Conservation (phyloP, 164 flowering plant genomes). For the Nymphaea thermarum region DNA sequence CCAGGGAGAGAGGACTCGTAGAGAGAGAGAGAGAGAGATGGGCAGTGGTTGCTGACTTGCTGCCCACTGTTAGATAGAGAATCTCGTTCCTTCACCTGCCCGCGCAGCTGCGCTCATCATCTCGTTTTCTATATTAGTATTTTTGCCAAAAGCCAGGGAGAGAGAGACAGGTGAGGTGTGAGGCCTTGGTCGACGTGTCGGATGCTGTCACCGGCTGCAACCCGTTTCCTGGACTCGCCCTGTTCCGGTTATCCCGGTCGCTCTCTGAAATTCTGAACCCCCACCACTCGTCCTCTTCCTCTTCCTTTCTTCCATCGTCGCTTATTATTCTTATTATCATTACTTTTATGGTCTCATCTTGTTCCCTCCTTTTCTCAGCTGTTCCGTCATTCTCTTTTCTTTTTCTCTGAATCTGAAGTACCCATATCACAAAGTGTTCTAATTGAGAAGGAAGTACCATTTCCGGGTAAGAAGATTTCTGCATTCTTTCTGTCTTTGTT, state of each 20-base stretch:
- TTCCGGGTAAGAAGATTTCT: no score
- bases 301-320: neutral
- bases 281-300: neutral
- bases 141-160: no score
- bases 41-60: neutral
- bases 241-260: neutral
- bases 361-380: neutral
- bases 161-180: no score
- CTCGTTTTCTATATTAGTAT: no score
- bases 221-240: neutral
- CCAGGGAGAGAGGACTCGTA: neutral
- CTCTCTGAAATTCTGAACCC: neutral
- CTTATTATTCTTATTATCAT: no score
- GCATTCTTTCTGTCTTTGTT: no score
- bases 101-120: no score
- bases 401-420: neutral
- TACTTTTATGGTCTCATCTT: no score
- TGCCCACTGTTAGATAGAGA: neutral
- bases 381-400: conserved; percentile 3
- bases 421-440: no score
- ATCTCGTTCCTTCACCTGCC: no score
- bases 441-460: no score
- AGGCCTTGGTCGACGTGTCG: neutral
- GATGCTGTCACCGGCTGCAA: neutral
- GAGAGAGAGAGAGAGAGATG: conserved; percentile 1